Percentiles rank a stretch among this genome's conserved stretches.
Evolutionary conservation across 2,329 filamentous ascomycete genomes (phyloP).

Genomic region (Pyrenochaeta sp.): DNA sequence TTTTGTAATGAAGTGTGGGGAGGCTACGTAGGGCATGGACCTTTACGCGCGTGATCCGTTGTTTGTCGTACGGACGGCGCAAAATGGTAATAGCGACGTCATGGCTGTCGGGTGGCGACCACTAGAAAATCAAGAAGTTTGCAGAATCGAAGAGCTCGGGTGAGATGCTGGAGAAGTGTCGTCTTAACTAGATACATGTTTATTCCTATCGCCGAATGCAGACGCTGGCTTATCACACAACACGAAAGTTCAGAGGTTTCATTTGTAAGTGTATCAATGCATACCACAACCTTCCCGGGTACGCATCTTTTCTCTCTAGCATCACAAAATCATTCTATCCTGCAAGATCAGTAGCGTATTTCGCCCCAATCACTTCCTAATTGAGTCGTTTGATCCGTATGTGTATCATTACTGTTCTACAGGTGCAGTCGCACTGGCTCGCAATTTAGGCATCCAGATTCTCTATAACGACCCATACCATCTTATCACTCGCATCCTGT

Average conservation of each 20-base stretch:
- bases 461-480: conserved; percentile 44
- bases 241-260: too few species aligned
- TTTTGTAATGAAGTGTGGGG: background rate
- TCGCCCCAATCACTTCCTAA: too few species aligned
- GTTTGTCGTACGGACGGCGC: background rate
- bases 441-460: conserved; percentile 23
- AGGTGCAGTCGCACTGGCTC: too few species aligned
- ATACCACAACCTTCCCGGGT: too few species aligned
- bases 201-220: too few species aligned
- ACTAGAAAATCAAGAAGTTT: background rate
- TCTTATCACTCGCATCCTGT: conserved; percentile 9
- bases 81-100: background rate
- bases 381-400: too few species aligned
- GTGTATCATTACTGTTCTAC: too few species aligned
- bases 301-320: too few species aligned
- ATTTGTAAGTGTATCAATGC: too few species aligned
- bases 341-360: too few species aligned
- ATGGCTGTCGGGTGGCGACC: background rate
- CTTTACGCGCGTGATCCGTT: conserved; percentile 1
- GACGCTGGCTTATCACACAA: too few species aligned
- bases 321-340: too few species aligned
- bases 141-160: background rate
- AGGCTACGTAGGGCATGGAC: background rate
- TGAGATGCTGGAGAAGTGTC: background rate
- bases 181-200: background rate